phyloP scores from a whole-genome alignment of 2,329 filamentous ascomycete species.

The Alternaria sp. region DNA sequence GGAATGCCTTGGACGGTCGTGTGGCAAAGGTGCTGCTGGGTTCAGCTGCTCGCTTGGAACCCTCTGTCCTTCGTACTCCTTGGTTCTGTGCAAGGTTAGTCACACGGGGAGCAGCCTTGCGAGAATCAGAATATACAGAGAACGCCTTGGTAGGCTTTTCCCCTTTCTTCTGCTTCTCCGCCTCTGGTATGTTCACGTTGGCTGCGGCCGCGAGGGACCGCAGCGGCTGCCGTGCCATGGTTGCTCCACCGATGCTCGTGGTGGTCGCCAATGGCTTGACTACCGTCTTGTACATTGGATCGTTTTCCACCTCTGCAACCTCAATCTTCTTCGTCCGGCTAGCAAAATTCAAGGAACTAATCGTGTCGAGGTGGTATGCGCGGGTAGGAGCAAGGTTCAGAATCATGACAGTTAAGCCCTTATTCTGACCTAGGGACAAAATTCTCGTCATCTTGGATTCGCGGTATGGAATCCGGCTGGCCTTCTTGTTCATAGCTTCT shows the following conservation, averaged over 20 bases:
- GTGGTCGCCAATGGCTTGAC: slow-evolving; percentile 51
- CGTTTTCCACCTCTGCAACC: slow-evolving; percentile 93
- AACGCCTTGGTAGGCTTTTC: slow-evolving; percentile 84
- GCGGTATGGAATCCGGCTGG: slow-evolving; percentile 83
- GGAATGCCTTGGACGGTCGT: slow-evolving; percentile 53
- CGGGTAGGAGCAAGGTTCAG: slow-evolving; percentile 90
- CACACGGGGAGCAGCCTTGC: slow-evolving; percentile 39
- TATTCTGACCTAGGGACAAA: slow-evolving; percentile 89
- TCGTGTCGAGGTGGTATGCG: slow-evolving; percentile 90
- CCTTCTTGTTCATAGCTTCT: slow-evolving; percentile 84
- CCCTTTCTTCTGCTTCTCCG: slow-evolving; percentile 60
- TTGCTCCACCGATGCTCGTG: slow-evolving; percentile 47
- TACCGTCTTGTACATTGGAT: slow-evolving; percentile 74
- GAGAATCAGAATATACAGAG: slow-evolving; percentile 79
- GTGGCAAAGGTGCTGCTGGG: slow-evolving; percentile 47
- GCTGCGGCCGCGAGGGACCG: slow-evolving; percentile 78
- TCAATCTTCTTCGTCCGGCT: slow-evolving; percentile 97
- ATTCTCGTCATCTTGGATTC: slow-evolving; percentile 99
- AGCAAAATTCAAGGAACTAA: slow-evolving; percentile 93
- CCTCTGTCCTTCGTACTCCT: slow-evolving; percentile 49
- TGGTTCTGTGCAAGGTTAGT: slow-evolving; percentile 49
- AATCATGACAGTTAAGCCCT: slow-evolving; percentile 95
- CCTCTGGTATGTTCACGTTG: slow-evolving; percentile 71
- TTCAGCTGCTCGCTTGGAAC: slow-evolving; percentile 56
- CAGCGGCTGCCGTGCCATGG: slow-evolving; percentile 74